A percentile compares a stretch with the other conserved stretches of the same genome.
Evolutionary conservation across 352 stramenopile species (phyloP).

Genomic region (Globisporangium solare): DNA sequence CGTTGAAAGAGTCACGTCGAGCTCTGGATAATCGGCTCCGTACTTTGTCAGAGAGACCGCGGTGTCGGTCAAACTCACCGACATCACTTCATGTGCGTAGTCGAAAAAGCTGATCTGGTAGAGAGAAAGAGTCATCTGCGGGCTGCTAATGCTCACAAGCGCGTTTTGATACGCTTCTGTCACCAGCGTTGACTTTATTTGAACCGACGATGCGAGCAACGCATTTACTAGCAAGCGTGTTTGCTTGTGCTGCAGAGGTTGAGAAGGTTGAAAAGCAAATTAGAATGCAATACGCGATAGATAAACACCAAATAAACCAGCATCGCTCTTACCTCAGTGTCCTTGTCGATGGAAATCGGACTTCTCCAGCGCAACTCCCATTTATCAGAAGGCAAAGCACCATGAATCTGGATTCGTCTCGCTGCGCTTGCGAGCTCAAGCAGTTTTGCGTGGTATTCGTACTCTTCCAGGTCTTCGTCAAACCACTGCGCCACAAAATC

Average conservation of each 20-base stretch:
- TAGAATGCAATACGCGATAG: not conserved
- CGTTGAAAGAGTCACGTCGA: constrained; percentile 36
- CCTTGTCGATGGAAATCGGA: constrained; percentile 51
- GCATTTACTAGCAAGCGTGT: constrained; percentile 61
- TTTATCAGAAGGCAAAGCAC: constrained; percentile 44
- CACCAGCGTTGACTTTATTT: constrained; percentile 41
- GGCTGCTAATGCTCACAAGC: constrained; percentile 25
- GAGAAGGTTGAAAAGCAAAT: constrained; percentile 7
- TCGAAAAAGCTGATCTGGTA: constrained; percentile 37
- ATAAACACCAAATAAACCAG: not conserved
- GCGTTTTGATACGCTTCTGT: constrained; percentile 38
- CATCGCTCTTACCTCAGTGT: constrained; percentile 33
- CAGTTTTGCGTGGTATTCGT: constrained; percentile 34
- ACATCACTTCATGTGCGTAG: constrained; percentile 53
- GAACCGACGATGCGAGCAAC: constrained; percentile 63
- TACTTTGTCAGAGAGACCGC: constrained; percentile 24
- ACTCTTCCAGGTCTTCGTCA: constrained; percentile 55
- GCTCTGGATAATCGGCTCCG: constrained; percentile 11
- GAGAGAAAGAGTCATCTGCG: constrained; percentile 32
- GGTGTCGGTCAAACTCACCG: constrained; percentile 43
- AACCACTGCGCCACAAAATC: constrained; percentile 72
- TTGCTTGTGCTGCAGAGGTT: constrained; percentile 44
- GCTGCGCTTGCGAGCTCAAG: constrained; percentile 31
- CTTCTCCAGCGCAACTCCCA: constrained; percentile 78
- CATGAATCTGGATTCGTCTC: constrained; percentile 28